Evolutionary conservation across 1,139 yeast genomes (phyloP).

Genomic region (Casaregolazyma suthepensis): DNA sequence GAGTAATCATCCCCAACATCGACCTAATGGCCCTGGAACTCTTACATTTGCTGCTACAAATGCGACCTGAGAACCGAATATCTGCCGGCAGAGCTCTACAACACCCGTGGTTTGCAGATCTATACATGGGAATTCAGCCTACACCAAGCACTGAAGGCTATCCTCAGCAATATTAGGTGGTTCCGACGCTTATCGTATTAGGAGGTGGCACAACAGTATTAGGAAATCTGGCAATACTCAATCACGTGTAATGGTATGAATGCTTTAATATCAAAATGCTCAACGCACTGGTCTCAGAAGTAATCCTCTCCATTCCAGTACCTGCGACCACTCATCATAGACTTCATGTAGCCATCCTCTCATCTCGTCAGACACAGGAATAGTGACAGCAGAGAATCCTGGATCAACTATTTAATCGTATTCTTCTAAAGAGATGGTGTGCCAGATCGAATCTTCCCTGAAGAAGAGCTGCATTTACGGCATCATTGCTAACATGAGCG

Average conservation of each 20-base stretch:
- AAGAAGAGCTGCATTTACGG: conserved; percentile 3
- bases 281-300: neutral
- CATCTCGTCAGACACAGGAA: neutral
- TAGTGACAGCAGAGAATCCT: neutral
- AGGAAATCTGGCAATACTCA: neutral
- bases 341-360: too few relatives aligned
- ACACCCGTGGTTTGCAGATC: conserved; percentile 94
- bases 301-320: neutral
- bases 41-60: conserved; percentile 69
- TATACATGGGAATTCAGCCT: conserved; percentile 22
- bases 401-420: too few relatives aligned
- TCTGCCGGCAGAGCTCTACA: conserved; percentile 89
- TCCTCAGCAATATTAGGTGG: neutral
- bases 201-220: too few relatives aligned
- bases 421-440: too few relatives aligned
- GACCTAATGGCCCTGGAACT: conserved; percentile 80
- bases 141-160: neutral
- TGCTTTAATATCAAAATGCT: neutral
- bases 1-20: conserved; percentile 65
- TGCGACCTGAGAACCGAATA: conserved; percentile 88
- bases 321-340: neutral
- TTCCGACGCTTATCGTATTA: neutral
- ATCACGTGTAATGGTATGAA: neutral
- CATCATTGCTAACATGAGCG: neutral
- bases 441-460: too few relatives aligned